phyloP scores from a whole-genome alignment of 2,329 filamentous ascomycete genomes.

The Ophiostoma angusticollis region DNA sequence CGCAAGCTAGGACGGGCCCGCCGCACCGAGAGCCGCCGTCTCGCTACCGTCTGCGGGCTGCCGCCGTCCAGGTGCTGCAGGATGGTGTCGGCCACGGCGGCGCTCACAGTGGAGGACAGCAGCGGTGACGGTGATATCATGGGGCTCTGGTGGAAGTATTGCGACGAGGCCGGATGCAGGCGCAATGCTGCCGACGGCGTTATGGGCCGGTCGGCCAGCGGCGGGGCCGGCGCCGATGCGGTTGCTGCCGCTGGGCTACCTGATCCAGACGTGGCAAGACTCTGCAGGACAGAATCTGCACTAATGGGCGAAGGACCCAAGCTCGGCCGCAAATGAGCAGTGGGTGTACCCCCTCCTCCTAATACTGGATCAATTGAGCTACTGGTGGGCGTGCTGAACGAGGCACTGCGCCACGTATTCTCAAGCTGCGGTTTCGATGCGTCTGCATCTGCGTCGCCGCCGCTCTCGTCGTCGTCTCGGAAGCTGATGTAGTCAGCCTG shows the following conservation, averaged over 20 bases:
- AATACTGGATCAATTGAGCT: background rate
- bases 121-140: constrained; percentile 46
- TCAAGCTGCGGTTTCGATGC: constrained; percentile 26
- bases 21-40: constrained; percentile 31
- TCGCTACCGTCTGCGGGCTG: constrained; percentile 22
- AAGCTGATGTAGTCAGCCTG: constrained; percentile 15
- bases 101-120: constrained; percentile 44
- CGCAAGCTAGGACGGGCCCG: constrained; percentile 38
- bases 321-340: constrained; percentile 2
- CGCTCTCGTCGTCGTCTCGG: constrained; percentile 2
- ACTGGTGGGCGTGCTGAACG: constrained; percentile 1
- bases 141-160: constrained; percentile 26
- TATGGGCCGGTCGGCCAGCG: constrained; percentile 13
- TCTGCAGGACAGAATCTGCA: constrained; percentile 17
- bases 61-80: constrained; percentile 27
- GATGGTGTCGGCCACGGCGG: constrained; percentile 43
- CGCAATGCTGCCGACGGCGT: constrained; percentile 17
- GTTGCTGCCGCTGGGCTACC: background rate
- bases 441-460: constrained; percentile 1
- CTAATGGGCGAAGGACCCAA: constrained; percentile 15
- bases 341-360: constrained; percentile 12
- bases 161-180: background rate
- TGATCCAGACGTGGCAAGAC: background rate
- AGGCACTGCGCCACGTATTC: constrained; percentile 27
- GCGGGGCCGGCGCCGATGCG: constrained; percentile 11